Evolutionary conservation across 1,284 basidiomycete species (phyloP), one percentile per base, ranked within the genome.

Genomic region (Puccinia polysora): DNA sequence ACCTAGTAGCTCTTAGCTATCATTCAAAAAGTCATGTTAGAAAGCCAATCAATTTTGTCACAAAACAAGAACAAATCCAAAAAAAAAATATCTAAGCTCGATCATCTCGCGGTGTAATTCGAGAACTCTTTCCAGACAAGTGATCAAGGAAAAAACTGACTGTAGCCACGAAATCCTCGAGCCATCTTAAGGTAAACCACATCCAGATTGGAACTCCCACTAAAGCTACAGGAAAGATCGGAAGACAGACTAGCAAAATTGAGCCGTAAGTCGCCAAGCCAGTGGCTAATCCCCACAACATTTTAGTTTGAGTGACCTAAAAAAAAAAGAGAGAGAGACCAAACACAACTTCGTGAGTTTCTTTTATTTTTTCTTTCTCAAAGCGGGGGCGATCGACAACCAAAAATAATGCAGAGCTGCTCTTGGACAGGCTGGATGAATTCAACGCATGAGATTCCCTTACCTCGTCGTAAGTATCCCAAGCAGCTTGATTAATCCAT

Each of bases 161-260:
- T 8, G 89, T 85, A 0, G 89, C 85, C 2, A 90, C 83, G 0
- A 87, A 86, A 76, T 92, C 90, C 78, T 92, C 90, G 45, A 89
- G 82, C 89, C 90, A 92, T 53, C 90, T 85, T 71, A 92, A 81
- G 18, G 87, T 84, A 82, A 91, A 86, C 90, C 90, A 92, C 89
- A 91, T 90, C 74, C 87, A 77, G 4, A 83, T 82, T 0, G 90
- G 90, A 5, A 89, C 84, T 23, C 85, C 77, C 65, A 86, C 77
- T 23, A 82, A 78, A 1, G 86, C 87, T 70, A 88, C 77, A 5
- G 79, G 74, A 4, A 85, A 83, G 75, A 88, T 79, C 1, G 85
- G 87, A 75, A 89, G 81, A 0, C 88, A 89, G 34, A 86, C 60
- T 36, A 86, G 53, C 20, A 86, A 80, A 3, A 83, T 80, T 10